Evolutionary conservation across 345 rosid species (phyloP).

Genomic region (Crucihimalaya himalaica): DNA sequence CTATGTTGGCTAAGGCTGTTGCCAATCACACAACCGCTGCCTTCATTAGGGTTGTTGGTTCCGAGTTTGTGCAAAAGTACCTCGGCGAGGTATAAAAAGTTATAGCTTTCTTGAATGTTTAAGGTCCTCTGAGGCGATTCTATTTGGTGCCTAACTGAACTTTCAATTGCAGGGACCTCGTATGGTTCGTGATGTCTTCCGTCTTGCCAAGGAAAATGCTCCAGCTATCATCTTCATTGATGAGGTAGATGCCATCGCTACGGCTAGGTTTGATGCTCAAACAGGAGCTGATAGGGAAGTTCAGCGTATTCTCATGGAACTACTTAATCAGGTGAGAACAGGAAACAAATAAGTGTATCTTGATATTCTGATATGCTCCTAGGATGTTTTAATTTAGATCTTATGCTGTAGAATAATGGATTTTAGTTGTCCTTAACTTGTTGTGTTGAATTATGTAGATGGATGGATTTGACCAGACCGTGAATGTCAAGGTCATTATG

Average conservation of each 20-base stretch:
- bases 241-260: slow-evolving; percentile 98
- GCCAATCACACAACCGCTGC: slow-evolving; percentile 98
- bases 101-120: not conserved
- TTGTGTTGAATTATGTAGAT: slow-evolving; percentile 45
- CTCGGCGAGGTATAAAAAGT: slow-evolving; percentile 76
- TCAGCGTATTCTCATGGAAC: slow-evolving; percentile 96
- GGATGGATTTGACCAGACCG: slow-evolving; percentile 98
- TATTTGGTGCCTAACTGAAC: not conserved
- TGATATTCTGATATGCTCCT: slow-evolving; percentile 8
- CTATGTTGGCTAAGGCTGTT: slow-evolving; percentile 99
- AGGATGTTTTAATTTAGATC: not conserved
- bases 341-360: not conserved
- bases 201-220: slow-evolving; percentile 98
- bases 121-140: not conserved
- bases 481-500: slow-evolving; percentile 96
- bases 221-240: slow-evolving; percentile 98
- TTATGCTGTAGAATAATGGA: not conserved
- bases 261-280: slow-evolving; percentile 99
- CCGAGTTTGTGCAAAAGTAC: slow-evolving; percentile 98
- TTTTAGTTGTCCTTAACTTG: slow-evolving; percentile 6
- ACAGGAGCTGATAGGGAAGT: slow-evolving; percentile 99
- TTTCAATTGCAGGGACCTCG: slow-evolving; percentile 80
- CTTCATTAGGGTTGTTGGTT: slow-evolving; percentile 97
- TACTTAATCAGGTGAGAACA: slow-evolving; percentile 76
- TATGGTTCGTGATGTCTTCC: slow-evolving; percentile 99